Percentiles rank a stretch among this genome's conserved stretches.
phyloP scores from a whole-genome alignment of 768 basidiomycete genomes.

The Auricularia cornea region DNA sequence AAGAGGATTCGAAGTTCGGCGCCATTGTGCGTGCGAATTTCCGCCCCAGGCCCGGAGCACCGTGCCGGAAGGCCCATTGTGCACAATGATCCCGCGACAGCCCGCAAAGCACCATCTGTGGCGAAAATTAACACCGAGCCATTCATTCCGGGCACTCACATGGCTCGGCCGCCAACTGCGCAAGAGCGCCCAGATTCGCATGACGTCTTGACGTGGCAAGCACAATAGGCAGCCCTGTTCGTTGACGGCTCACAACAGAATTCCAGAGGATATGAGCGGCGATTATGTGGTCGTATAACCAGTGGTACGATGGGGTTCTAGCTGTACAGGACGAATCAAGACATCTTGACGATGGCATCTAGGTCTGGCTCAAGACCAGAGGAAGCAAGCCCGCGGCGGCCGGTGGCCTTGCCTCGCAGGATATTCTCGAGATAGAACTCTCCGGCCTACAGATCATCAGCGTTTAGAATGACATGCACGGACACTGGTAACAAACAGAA shows the following conservation, averaged over 20 bases:
- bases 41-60: too few species aligned
- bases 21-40: too few species aligned
- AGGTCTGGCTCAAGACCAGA: not conserved
- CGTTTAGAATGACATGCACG: conserved; percentile 6
- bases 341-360: not conserved
- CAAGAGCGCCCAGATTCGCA: not conserved
- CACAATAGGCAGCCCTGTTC: not conserved
- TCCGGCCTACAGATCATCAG: conserved; percentile 55
- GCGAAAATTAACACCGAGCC: not conserved
- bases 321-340: not conserved
- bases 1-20: too few species aligned
- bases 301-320: too few species aligned
- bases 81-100: not conserved
- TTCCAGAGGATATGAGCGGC: not conserved
- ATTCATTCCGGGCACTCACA: too few species aligned
- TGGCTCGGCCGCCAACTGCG: too few species aligned
- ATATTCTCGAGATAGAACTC: conserved; percentile 95
- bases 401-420: conserved; percentile 46
- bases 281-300: too few species aligned
- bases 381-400: not conserved
- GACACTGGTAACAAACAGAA: conserved; percentile 2
- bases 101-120: not conserved
- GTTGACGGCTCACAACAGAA: not conserved
- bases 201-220: not conserved
- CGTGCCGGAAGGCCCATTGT: too few species aligned